phyloP scores from a whole-genome alignment of 345 rosid species.

The Citrus mangshanensis region DNA sequence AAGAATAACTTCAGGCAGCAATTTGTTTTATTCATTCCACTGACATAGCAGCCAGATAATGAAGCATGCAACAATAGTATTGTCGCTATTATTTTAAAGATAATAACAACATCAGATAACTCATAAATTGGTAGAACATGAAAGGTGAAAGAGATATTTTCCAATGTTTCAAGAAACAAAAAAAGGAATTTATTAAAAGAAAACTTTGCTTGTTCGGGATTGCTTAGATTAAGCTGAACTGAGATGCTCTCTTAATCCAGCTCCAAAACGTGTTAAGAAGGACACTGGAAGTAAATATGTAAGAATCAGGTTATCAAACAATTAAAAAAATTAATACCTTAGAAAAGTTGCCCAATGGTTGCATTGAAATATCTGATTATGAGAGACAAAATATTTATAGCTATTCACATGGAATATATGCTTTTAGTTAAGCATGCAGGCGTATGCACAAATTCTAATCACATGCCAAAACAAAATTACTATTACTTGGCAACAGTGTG shows the following conservation, averaged over 20 bases:
- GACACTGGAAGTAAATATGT: not conserved
- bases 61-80: not conserved
- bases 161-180: not conserved
- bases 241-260: not conserved
- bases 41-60: not conserved
- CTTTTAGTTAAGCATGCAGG: not conserved
- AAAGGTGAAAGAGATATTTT: not conserved
- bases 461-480: not conserved
- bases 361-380: not conserved
- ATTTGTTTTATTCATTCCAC: not conserved
- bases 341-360: not conserved
- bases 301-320: not conserved
- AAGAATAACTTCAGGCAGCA: not conserved
- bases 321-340: not conserved
- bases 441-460: not conserved
- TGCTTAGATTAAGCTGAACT: not conserved
- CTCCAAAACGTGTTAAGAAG: not conserved
- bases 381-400: not conserved
- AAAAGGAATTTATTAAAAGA: not conserved
- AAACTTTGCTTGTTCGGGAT: not conserved
- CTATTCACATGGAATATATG: not conserved
- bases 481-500: not conserved
- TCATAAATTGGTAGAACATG: not conserved
- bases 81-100: not conserved
- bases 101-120: not conserved